A percentile compares a stretch with the other conserved stretches of the same genome.
These are phyloP conservation scores for Debaryomycetaceae sp. DNA, from an alignment of 1,139 yeast genomes.

Conservation along the genomic window DNA sequence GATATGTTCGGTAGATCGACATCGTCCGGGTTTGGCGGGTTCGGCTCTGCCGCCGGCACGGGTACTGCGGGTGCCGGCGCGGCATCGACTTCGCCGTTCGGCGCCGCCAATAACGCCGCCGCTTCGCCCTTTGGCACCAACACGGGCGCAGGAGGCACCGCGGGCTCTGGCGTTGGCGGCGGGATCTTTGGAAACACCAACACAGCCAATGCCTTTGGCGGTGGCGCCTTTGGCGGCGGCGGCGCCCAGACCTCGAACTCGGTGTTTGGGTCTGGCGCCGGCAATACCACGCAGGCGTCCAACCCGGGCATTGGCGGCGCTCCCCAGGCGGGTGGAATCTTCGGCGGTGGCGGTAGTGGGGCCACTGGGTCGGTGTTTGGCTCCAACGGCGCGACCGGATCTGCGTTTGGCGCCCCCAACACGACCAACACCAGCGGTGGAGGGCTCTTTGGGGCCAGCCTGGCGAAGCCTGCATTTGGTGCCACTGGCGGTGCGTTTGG, in stretches of 20 bases:
- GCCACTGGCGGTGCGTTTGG: constrained; percentile 22
- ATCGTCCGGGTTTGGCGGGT: constrained; percentile 60
- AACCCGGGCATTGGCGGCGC: constrained; percentile 21
- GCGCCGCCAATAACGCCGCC: constrained; percentile 16
- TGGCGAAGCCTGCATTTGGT: constrained; percentile 16
- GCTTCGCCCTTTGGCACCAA: constrained; percentile 23
- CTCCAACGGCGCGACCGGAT: constrained; percentile 10
- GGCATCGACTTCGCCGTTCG: constrained; percentile 30
- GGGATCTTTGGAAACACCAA: constrained; percentile 13
- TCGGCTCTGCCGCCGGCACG: constrained; percentile 36
- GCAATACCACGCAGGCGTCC: constrained; percentile 7
- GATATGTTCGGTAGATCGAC: constrained; percentile 46
- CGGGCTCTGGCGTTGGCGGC: constrained; percentile 19
- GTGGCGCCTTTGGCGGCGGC: constrained; percentile 22
- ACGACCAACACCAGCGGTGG: constrained; percentile 15
- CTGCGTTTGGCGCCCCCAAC: constrained; percentile 26
- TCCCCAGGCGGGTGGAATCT: constrained; percentile 8
- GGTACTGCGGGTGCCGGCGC: constrained; percentile 17
- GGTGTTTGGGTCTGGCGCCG: constrained; percentile 8
- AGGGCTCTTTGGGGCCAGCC: constrained; percentile 21
- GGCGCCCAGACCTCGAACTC: too few relatives aligned
- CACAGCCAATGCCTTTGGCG: constrained; percentile 12
- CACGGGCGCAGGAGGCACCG: constrained; percentile 12
- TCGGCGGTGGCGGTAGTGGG: constrained; percentile 3
- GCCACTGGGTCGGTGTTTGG: constrained; percentile 19